A percentile compares a stretch with the other conserved stretches of the same genome.
phyloP scores from a whole-genome alignment of 805 yeast genomes.

The Hanseniaspora taiwanica region DNA sequence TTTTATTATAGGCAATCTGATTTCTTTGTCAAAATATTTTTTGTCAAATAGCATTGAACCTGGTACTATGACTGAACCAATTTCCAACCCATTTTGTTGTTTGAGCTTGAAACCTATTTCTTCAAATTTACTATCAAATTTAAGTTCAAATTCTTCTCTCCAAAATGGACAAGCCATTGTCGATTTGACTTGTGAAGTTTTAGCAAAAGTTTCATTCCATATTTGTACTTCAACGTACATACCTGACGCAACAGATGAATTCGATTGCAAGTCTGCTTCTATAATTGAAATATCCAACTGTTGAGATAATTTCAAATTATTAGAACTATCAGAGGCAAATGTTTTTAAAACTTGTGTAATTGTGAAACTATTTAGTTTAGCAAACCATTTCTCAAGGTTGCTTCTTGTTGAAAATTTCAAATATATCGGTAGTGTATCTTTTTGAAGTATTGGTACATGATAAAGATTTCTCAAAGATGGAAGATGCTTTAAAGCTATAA shows the following conservation, averaged over 20 bases:
- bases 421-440: background rate
- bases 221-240: constrained; percentile 59
- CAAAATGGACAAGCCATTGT: constrained; percentile 49
- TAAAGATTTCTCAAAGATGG: constrained; percentile 34
- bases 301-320: constrained; percentile 38
- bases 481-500: constrained; percentile 44
- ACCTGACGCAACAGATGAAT: constrained; percentile 8
- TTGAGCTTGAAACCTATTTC: constrained; percentile 39
- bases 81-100: constrained; percentile 6
- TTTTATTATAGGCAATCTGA: constrained; percentile 2
- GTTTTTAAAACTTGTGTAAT: constrained; percentile 32
- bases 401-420: constrained; percentile 53
- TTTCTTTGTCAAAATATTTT: constrained; percentile 1
- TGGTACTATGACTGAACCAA: constrained; percentile 1
- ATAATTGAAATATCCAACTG: constrained; percentile 42
- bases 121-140: constrained; percentile 40
- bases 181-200: constrained; percentile 52
- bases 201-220: constrained; percentile 66
- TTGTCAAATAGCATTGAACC: background rate
- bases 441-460: background rate
- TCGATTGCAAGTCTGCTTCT: constrained; percentile 43
- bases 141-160: constrained; percentile 51
- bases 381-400: constrained; percentile 68
- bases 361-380: constrained; percentile 51
- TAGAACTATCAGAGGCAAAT: constrained; percentile 20